A percentile compares a stretch with the other conserved stretches of the same genome.
Conservation (phyloP, 768 basidiomycete species). For the Mycena olivaceomarginata region DNA sequence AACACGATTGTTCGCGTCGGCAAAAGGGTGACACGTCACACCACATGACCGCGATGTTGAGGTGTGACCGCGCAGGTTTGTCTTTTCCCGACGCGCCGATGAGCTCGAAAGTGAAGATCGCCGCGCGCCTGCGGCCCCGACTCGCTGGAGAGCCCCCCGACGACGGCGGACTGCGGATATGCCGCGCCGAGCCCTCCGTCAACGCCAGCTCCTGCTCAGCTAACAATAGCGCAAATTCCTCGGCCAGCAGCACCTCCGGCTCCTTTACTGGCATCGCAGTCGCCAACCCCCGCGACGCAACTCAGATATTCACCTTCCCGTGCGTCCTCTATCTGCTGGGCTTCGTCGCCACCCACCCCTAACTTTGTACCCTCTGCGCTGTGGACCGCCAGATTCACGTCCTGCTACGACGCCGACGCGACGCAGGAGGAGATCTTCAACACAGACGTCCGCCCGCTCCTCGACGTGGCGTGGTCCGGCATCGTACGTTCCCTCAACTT, state of each 20-base stretch:
- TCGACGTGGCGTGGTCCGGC: constrained; percentile 87
- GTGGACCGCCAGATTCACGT: constrained; percentile 53
- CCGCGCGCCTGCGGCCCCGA: constrained; percentile 82
- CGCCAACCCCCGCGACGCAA: constrained; percentile 80
- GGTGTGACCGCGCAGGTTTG: background rate
- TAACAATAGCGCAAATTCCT: constrained; percentile 49
- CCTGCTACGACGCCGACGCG: constrained; percentile 83
- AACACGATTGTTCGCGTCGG: too few relatives aligned
- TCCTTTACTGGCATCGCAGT: constrained; percentile 73
- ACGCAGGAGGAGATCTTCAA: constrained; percentile 87
- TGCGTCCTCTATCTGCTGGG: constrained; percentile 54
- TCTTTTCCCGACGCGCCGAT: constrained; percentile 16
- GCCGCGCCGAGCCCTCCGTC: constrained; percentile 58
- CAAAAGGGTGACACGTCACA: background rate
- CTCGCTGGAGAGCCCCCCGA: constrained; percentile 73
- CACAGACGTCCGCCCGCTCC: constrained; percentile 84
- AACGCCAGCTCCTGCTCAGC: constrained; percentile 44
- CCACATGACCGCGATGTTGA: constrained; percentile 2
- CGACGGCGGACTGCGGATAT: constrained; percentile 76
- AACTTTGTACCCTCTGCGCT: background rate
- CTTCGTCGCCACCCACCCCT: background rate
- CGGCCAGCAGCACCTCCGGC: constrained; percentile 53
- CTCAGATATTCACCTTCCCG: constrained; percentile 88
- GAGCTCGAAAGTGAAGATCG: constrained; percentile 79
- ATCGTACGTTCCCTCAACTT: too few relatives aligned